Percentiles rank a stretch among this genome's conserved stretches.
Evolutionary conservation across 179 eudicot species (phyloP).

Genomic region (Spinacia oleracea): DNA sequence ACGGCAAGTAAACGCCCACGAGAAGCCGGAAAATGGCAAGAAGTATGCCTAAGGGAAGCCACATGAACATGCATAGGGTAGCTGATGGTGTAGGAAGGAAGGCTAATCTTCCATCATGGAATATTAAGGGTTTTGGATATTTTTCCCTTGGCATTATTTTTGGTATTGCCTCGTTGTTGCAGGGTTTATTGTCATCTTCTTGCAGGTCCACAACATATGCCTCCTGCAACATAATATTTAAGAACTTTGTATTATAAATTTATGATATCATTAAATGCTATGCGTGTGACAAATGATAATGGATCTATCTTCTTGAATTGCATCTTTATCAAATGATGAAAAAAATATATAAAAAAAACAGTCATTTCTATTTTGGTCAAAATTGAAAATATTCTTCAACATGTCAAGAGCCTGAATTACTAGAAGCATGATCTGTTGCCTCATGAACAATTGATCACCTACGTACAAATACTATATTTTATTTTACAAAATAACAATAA

Average conservation of each 20-base stretch:
- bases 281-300: constrained; percentile 1
- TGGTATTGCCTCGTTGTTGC: constrained; percentile 15
- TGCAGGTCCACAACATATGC: constrained; percentile 60
- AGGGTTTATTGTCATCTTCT: constrained; percentile 47
- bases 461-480: neutral
- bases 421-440: neutral
- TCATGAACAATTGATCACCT: neutral
- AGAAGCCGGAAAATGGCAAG: constrained; percentile 56
- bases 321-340: neutral
- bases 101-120: constrained; percentile 92
- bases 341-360: no score
- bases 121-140: constrained; percentile 80
- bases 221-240: constrained; percentile 48
- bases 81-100: constrained; percentile 80
- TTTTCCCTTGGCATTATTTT: constrained; percentile 52
- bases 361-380: neutral
- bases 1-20: constrained; percentile 60
- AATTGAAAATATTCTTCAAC: neutral
- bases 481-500: no score
- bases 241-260: constrained; percentile 8
- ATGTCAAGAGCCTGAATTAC: neutral
- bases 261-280: constrained; percentile 2
- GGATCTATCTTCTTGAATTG: neutral
- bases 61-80: constrained; percentile 65
- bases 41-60: constrained; percentile 66